phyloP scores from a whole-genome alignment of 306 rosid genomes.

The Vigna hirtella region DNA sequence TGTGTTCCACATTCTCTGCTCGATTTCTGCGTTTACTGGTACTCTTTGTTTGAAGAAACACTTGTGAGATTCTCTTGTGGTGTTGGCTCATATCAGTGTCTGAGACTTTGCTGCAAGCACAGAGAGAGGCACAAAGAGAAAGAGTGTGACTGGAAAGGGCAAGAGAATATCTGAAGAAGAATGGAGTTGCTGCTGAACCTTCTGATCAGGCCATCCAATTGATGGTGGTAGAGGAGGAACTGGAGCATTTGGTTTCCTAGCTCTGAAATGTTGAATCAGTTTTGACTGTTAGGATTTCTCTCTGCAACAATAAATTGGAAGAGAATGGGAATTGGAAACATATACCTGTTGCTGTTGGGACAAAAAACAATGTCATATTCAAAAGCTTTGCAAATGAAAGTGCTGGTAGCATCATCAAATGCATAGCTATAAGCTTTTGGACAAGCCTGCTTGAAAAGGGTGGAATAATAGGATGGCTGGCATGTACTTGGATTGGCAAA shows the following conservation, averaged over 20 bases:
- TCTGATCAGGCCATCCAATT: conserved; percentile 48
- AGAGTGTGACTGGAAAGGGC: conserved; percentile 49
- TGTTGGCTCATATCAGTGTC: conserved; percentile 36
- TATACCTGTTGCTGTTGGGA: conserved; percentile 59
- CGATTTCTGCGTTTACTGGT: conserved; percentile 23
- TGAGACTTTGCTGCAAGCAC: conserved; percentile 6
- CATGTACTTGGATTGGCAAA: conserved; percentile 86
- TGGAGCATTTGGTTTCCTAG: conserved; percentile 39
- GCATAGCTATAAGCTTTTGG: conserved; percentile 95
- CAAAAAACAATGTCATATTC: conserved; percentile 81
- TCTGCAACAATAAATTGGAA: conserved; percentile 10
- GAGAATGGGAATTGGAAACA: background rate
- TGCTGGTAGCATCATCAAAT: conserved; percentile 89
- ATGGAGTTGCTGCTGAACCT: conserved; percentile 41
- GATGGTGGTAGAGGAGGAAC: conserved; percentile 48
- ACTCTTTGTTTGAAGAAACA: conserved; percentile 13
- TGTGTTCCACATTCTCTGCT: background rate
- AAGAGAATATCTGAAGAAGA: conserved; percentile 62
- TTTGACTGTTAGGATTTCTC: background rate
- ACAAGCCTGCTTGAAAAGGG: conserved; percentile 88
- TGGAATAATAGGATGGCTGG: conserved; percentile 73
- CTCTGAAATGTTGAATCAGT: conserved; percentile 48
- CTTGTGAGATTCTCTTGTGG: conserved; percentile 28
- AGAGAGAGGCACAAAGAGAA: conserved; percentile 44
- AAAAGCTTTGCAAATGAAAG: conserved; percentile 87